Percentiles rank a stretch among this genome's conserved stretches.
These are phyloP conservation scores for Crithidia bombi DNA, from an alignment of 208 protist species.

Conservation along the genomic window DNA sequence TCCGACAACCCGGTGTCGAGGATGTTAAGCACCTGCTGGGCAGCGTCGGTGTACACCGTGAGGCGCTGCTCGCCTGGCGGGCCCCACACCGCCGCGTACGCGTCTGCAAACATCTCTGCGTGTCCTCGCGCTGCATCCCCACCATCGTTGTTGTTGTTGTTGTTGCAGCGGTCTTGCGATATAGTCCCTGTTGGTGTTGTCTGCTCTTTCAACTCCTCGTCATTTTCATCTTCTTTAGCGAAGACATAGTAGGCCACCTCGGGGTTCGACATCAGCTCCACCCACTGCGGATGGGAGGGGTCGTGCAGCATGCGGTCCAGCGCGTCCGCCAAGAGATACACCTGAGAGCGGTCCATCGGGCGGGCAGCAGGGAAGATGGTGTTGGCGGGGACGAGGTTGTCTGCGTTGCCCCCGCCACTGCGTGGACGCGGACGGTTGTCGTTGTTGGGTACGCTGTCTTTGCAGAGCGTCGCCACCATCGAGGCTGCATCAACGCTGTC, in stretches of 20 bases:
- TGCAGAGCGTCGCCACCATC: conserved; percentile 13
- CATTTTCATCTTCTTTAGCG: conserved; percentile 13
- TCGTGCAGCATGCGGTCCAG: conserved; percentile 82
- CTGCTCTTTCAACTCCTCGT: not conserved
- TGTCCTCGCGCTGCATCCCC: not conserved
- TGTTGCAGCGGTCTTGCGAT: not conserved
- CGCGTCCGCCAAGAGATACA: conserved; percentile 83
- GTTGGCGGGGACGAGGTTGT: not conserved
- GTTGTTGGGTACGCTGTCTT: conserved; percentile 7
- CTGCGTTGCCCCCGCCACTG: not conserved
- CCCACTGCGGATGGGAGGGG: conserved; percentile 42
- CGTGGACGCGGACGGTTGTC: not conserved
- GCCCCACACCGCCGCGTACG: conserved; percentile 38
- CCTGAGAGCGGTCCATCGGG: conserved; percentile 75
- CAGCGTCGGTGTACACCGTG: conserved; percentile 66
- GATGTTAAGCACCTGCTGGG: conserved; percentile 56
- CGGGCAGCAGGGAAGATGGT: conserved; percentile 67
- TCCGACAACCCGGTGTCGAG: conserved; percentile 81
- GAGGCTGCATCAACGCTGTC: conserved; percentile 1
- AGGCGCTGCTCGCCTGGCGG: conserved; percentile 51
- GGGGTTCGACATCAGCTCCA: conserved; percentile 63
- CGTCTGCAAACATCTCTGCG: not conserved
- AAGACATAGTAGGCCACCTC: conserved; percentile 65
- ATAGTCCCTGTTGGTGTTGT: not conserved
- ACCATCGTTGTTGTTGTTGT: not conserved